Percentiles rank a stretch among this genome's conserved stretches.
phyloP scores from a whole-genome alignment of 225 moss, liverwort and hornwort genomes.

The Rhytidiadelphus loreus region DNA sequence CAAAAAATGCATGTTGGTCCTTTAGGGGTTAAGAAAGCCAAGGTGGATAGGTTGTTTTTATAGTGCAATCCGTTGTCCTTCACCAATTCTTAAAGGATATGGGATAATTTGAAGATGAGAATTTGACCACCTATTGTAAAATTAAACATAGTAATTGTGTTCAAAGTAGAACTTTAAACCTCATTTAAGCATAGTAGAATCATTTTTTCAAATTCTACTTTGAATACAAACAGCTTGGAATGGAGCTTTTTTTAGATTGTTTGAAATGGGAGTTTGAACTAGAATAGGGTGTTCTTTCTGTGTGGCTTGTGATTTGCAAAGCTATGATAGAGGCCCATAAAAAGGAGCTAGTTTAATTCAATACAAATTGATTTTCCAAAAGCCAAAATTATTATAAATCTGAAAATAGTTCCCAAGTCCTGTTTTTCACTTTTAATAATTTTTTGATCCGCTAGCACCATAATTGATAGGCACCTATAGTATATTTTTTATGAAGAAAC shows the following conservation, averaged over 20 bases:
- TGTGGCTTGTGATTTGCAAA: too few relatives aligned
- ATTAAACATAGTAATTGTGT: not conserved
- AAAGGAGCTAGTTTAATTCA: not conserved
- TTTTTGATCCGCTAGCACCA: accelerated
- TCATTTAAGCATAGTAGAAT: not conserved
- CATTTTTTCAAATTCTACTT: too few relatives aligned
- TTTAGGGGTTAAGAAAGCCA: not conserved
- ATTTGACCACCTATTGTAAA: not conserved
- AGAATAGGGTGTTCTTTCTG: too few relatives aligned
- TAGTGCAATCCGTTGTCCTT: not conserved
- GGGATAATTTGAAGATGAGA: not conserved
- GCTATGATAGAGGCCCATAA: not conserved
- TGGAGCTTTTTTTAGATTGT: too few relatives aligned
- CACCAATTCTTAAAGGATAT: not conserved
- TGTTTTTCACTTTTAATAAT: too few relatives aligned
- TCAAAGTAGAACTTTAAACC: accelerated
- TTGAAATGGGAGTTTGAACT: too few relatives aligned
- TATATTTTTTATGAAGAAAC: too few relatives aligned
- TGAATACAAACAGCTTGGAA: too few relatives aligned
- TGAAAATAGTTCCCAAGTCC: not conserved
- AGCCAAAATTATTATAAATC: not conserved
- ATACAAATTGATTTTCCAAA: not conserved
- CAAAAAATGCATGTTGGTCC: too few relatives aligned
- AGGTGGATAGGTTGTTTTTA: not conserved
- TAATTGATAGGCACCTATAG: too few relatives aligned